These are phyloP conservation scores for Gynandropsis gynandra DNA, from an alignment of 345 rosid genomes.

Conservation along the genomic window DNA sequence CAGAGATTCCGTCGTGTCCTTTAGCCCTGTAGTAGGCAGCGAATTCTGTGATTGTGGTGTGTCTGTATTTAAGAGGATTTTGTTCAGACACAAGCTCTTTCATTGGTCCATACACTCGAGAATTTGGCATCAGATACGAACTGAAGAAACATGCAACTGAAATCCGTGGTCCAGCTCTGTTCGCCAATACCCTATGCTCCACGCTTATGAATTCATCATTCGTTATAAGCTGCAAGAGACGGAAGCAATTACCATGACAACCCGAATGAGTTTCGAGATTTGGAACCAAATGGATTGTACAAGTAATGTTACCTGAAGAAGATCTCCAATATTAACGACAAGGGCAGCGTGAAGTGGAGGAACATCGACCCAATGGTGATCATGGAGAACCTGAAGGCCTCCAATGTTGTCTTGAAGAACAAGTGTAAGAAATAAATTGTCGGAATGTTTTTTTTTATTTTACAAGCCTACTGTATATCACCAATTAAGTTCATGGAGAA, in stretches of 20 bases:
- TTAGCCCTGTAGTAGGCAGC: conserved; percentile 21
- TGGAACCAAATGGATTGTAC: too few species aligned
- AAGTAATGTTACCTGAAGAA: too few species aligned
- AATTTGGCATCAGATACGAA: conserved; percentile 18
- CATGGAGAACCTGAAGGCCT: conserved; percentile 51
- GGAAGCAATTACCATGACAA: too few species aligned
- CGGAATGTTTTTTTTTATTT: conserved; percentile 46
- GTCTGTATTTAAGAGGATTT: conserved; percentile 29
- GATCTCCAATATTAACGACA: too few species aligned
- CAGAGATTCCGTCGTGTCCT: conserved; percentile 32
- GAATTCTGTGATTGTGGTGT: conserved; percentile 27
- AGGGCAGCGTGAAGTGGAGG: conserved; percentile 47
- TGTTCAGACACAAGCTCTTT: conserved; percentile 31
- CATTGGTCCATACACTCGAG: conserved; percentile 30
- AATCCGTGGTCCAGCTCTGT: too few species aligned
- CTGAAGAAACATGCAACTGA: conserved; percentile 27
- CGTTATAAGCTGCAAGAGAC: too few species aligned
- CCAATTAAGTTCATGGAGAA: too few species aligned
- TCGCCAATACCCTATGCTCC: too few species aligned
- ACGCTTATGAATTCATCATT: too few species aligned
- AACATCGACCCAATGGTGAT: conserved; percentile 44
- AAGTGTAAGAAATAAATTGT: conserved; percentile 41
- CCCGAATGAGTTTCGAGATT: too few species aligned
- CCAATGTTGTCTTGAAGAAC: conserved; percentile 58
- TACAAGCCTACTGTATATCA: too few species aligned